Conservation (phyloP, 495 filamentous ascomycete genomes). For the Jackrogersella multiformis region DNA sequence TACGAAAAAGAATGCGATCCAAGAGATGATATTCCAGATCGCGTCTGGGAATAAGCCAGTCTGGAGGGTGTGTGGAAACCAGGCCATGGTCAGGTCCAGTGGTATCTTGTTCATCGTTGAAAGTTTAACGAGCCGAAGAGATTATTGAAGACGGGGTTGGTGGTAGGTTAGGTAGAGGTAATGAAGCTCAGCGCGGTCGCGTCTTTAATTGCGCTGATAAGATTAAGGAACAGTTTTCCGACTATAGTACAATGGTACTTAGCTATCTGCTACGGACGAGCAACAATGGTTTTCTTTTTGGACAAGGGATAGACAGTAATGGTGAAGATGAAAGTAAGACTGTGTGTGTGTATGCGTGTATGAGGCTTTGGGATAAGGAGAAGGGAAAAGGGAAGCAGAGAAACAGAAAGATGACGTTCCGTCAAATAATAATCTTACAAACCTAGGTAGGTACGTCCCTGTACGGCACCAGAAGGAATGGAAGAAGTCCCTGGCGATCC, state of each 20-base stretch:
- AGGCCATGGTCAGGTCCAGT: slow-evolving; percentile 30
- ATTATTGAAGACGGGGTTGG: neutral
- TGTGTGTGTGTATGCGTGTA: neutral
- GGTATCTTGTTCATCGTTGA: slow-evolving; percentile 33
- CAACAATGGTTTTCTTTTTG: neutral
- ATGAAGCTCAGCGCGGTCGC: slow-evolving; percentile 10
- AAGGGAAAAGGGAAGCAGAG: neutral
- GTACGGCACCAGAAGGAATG: slow-evolving; percentile 8
- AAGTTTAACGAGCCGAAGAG: slow-evolving; percentile 2
- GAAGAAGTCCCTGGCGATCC: slow-evolving; percentile 23
- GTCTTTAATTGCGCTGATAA: slow-evolving; percentile 19
- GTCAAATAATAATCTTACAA: slow-evolving; percentile 15
- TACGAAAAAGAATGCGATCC: slow-evolving; percentile 47
- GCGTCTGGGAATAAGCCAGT: slow-evolving; percentile 21
- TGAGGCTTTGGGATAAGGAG: neutral
- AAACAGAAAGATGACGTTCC: slow-evolving; percentile 28
- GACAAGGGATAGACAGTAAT: neutral
- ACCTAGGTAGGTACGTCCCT: neutral
- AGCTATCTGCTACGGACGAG: neutral
- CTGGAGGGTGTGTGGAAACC: slow-evolving; percentile 31
- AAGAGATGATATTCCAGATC: slow-evolving; percentile 41
- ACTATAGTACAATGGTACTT: slow-evolving; percentile 8
- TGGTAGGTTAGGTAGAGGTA: slow-evolving; percentile 3
- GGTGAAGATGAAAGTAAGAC: neutral
- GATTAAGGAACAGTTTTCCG: slow-evolving; percentile 3